phyloP scores from a whole-genome alignment of 345 rosid genomes.

The Dipteronia sinensis region DNA sequence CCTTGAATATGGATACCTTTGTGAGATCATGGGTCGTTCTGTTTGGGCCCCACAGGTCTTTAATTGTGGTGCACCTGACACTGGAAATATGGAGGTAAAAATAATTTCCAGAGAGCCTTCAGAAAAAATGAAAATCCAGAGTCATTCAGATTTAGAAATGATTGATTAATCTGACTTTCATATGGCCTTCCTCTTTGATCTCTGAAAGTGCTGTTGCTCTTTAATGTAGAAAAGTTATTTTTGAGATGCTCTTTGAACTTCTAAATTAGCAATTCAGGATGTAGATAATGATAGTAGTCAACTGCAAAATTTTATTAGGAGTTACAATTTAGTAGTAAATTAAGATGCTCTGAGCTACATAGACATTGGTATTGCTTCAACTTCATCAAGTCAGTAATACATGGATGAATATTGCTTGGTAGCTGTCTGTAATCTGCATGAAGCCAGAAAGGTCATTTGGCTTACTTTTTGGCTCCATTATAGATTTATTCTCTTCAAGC shows the following conservation, averaged over 20 bases:
- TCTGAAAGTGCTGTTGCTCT: background rate
- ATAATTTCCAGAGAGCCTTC: conserved; percentile 1
- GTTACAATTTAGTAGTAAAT: background rate
- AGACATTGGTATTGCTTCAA: conserved; percentile 15
- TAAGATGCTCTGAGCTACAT: conserved; percentile 5
- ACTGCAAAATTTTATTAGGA: background rate
- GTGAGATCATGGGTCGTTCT: conserved; percentile 98
- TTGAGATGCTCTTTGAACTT: background rate
- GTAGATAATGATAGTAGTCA: background rate
- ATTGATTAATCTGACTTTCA: background rate
- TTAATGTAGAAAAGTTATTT: background rate
- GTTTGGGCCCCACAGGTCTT: conserved; percentile 96
- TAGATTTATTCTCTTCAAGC: background rate
- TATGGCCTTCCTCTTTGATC: background rate
- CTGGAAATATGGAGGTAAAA: conserved; percentile 99
- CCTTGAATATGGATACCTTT: conserved; percentile 92
- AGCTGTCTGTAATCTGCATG: background rate
- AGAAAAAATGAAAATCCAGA: conserved; percentile 39
- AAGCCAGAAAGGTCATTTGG: background rate
- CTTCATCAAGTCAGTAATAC: background rate
- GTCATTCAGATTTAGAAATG: background rate
- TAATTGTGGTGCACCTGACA: conserved; percentile 97
- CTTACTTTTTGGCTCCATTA: background rate
- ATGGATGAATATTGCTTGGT: background rate
- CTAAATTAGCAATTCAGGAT: background rate